Evolutionary conservation across 495 filamentous ascomycete genomes (phyloP).

Genomic region (Thermothielavioides terrestris): DNA sequence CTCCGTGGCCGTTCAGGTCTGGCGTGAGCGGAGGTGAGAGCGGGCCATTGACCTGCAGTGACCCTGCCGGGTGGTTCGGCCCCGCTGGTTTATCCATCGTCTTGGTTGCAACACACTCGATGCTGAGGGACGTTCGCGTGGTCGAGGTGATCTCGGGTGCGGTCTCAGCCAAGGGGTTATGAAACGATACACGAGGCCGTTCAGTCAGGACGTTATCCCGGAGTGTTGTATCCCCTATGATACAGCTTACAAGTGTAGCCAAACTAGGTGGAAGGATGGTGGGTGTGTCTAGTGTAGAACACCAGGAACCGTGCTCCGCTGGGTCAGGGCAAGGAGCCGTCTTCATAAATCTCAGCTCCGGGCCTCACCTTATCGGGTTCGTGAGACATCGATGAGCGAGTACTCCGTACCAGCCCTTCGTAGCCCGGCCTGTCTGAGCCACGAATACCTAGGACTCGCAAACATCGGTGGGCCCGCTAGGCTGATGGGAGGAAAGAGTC

Average conservation of each 20-base stretch:
- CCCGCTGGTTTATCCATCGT: conserved; percentile 5
- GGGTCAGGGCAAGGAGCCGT: not conserved
- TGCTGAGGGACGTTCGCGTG: not conserved
- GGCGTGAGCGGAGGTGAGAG: conserved; percentile 25
- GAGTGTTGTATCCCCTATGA: no score
- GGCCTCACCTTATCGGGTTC: not conserved
- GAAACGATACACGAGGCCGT: not conserved
- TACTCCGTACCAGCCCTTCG: not conserved
- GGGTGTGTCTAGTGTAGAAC: not conserved
- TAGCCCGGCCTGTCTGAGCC: conserved; percentile 6
- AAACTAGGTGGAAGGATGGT: not conserved
- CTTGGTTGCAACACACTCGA: not conserved
- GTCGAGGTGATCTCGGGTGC: not conserved
- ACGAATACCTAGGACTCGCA: not conserved
- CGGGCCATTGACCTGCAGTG: conserved; percentile 14
- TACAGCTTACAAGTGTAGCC: no score
- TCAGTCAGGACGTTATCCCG: not conserved
- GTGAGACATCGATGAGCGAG: not conserved
- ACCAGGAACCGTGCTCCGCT: not conserved
- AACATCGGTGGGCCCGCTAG: not conserved
- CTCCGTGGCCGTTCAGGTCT: conserved; percentile 5
- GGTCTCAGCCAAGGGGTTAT: not conserved
- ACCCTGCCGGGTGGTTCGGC: not conserved
- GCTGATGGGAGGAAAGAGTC: not conserved
- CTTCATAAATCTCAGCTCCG: conserved; percentile 9